These are phyloP conservation scores for Kwoniella europaea DNA, from an alignment of 768 basidiomycete species.

Conservation along the genomic window DNA sequence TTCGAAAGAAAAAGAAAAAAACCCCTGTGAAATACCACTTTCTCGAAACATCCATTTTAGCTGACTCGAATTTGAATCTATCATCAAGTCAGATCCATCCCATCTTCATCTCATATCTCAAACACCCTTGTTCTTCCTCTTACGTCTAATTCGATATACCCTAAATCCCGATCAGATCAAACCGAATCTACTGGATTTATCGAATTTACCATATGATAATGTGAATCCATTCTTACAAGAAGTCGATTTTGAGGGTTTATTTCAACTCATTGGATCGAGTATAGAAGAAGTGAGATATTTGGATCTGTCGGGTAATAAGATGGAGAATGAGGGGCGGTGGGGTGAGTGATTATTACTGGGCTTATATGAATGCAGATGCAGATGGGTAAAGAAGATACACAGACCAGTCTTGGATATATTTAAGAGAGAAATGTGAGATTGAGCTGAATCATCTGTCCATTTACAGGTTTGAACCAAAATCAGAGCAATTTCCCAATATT, in stretches of 20 bases:
- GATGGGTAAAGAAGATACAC: no score
- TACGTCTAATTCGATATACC: constrained; percentile 6
- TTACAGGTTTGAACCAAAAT: no score
- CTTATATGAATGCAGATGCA: no score
- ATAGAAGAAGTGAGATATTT: not conserved
- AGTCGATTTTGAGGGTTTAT: constrained; percentile 4
- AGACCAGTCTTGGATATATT: no score
- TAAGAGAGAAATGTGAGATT: no score
- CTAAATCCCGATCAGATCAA: not conserved
- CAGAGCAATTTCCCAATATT: constrained; percentile 5
- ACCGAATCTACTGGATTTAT: constrained; percentile 18
- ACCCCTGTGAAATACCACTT: no score
- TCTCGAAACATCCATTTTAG: not conserved
- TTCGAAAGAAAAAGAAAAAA: not conserved
- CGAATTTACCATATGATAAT: constrained; percentile 7
- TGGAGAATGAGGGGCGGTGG: not conserved
- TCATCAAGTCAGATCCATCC: not conserved
- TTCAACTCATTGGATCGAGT: constrained; percentile 4
- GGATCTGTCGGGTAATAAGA: constrained; percentile 20
- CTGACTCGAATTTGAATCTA: not conserved
- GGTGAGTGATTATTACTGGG: not conserved
- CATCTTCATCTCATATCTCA: not conserved
- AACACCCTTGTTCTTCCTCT: constrained; percentile 1
- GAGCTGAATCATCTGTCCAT: no score
- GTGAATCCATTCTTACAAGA: not conserved